A percentile compares a stretch with the other conserved stretches of the same genome.
These are phyloP conservation scores for Chlamydomonas sphaeroides DNA, from an alignment of 139 green algal species.

Conservation along the genomic window DNA sequence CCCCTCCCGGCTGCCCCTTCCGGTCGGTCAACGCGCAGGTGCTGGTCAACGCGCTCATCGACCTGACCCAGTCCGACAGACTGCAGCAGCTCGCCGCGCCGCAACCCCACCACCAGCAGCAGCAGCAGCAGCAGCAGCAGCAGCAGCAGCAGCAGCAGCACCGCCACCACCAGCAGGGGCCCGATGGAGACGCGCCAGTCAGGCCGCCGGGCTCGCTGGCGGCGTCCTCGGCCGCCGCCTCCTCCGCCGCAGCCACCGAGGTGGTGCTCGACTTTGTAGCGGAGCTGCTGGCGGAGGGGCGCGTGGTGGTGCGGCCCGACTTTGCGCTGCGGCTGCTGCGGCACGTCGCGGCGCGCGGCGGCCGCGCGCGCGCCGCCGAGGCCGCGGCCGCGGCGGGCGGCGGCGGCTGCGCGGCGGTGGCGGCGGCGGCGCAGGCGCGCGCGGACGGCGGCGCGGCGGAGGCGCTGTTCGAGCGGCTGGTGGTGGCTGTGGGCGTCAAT, in stretches of 20 bases:
- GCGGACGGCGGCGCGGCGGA: neutral
- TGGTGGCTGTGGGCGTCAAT: constrained; percentile 52
- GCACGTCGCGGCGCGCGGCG: constrained; percentile 18
- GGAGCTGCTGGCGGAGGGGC: constrained; percentile 44
- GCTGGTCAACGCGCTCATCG: constrained; percentile 53
- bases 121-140: neutral
- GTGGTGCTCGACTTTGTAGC: constrained; percentile 55
- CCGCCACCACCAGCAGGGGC: neutral
- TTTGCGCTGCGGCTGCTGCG: constrained; percentile 53
- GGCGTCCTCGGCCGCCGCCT: neutral
- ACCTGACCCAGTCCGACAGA: constrained; percentile 46
- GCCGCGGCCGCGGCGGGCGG: neutral
- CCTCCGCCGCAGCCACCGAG: neutral
- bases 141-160: neutral
- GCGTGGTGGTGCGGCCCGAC: constrained; percentile 46
- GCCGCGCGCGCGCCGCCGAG: neutral
- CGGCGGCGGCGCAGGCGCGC: neutral
- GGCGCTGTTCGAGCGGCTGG: constrained; percentile 37
- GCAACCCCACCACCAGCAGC: too few species aligned
- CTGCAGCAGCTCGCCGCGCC: neutral
- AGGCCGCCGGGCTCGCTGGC: too few species aligned
- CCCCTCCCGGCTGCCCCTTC: neutral
- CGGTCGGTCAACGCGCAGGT: too few species aligned
- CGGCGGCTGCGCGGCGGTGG: neutral
- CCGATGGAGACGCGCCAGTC: too few species aligned